phyloP scores from a whole-genome alignment of 1,284 basidiomycete species.

The Trametes hirsuta region DNA sequence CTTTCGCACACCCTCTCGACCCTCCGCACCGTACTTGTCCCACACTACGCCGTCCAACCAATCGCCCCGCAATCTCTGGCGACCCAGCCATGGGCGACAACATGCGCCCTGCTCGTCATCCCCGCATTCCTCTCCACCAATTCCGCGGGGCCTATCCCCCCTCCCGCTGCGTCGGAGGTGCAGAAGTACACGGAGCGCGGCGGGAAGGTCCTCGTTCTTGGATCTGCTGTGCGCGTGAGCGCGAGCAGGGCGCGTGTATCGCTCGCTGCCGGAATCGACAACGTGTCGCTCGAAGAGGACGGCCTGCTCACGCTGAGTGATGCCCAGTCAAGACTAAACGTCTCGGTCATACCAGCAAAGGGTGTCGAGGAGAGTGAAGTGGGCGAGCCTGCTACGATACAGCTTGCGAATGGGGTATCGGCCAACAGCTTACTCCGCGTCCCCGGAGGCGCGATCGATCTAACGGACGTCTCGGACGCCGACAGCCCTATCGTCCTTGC shows the following conservation, averaged over 20 bases:
- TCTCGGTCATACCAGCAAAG: constrained; percentile 8
- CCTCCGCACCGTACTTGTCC: constrained; percentile 63
- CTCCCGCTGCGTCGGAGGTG: constrained; percentile 60
- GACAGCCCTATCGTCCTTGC: constrained; percentile 40
- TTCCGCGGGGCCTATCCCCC: constrained; percentile 54
- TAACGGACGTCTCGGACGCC: constrained; percentile 33
- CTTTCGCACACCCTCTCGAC: constrained; percentile 56
- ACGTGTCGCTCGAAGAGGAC: constrained; percentile 4
- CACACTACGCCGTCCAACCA: constrained; percentile 79
- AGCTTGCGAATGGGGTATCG: not conserved
- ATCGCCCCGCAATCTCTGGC: constrained; percentile 61
- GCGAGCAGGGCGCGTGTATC: not conserved
- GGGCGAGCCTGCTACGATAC: not conserved
- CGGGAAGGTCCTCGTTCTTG: constrained; percentile 48
- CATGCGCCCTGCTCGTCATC: constrained; percentile 79
- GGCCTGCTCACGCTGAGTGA: constrained; percentile 13
- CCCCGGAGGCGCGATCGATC: constrained; percentile 21
- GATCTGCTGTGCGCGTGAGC: constrained; percentile 32
- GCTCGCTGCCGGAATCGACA: constrained; percentile 10
- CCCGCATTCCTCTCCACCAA: constrained; percentile 63
- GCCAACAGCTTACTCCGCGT: constrained; percentile 30
- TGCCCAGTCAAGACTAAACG: constrained; percentile 15
- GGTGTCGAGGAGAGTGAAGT: constrained; percentile 31
- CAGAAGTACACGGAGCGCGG: constrained; percentile 68
- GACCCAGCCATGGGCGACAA: constrained; percentile 74